Evolutionary conservation across 768 basidiomycete genomes (phyloP).

Genomic region (Russula ochroleuca): DNA sequence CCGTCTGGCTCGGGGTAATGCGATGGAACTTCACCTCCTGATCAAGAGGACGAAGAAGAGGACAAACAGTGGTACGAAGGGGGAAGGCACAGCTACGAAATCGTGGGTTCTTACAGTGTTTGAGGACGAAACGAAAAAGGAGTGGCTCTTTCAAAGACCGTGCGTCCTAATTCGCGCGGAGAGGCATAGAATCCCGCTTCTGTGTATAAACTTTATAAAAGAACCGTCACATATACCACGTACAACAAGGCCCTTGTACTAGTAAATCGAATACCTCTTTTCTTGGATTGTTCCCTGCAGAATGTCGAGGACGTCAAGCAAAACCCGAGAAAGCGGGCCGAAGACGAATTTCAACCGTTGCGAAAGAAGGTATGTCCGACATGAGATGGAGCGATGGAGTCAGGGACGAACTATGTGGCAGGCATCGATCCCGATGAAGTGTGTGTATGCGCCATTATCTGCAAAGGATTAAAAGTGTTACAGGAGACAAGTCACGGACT

Average conservation of each 20-base stretch:
- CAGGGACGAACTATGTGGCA: too few species aligned
- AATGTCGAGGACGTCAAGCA: too few species aligned
- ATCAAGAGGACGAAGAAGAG: conserved; percentile 45
- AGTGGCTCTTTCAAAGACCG: conserved; percentile 92
- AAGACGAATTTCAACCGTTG: too few species aligned
- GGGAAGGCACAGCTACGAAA: conserved; percentile 82
- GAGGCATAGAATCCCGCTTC: conserved; percentile 78
- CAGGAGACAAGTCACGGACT: too few species aligned
- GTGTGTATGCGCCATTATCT: too few species aligned
- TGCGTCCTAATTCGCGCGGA: conserved; percentile 40
- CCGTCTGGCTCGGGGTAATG: conserved; percentile 52
- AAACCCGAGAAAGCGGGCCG: too few species aligned
- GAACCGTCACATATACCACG: conserved; percentile 74
- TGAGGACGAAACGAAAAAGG: conserved; percentile 67
- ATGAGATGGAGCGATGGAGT: too few species aligned
- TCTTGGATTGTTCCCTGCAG: too few species aligned
- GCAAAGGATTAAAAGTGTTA: too few species aligned
- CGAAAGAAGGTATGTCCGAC: too few species aligned
- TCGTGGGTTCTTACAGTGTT: conserved; percentile 97
- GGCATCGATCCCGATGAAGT: too few species aligned
- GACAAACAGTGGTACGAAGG: conserved; percentile 41
- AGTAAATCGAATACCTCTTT: too few species aligned
- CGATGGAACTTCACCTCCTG: conserved; percentile 37
- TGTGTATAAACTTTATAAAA: conserved; percentile 84
- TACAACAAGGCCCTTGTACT: conserved; percentile 90